Evolutionary conservation across 768 basidiomycete species (phyloP), one percentile per base, ranked within the genome.

Genomic region (Jaapia argillacea): DNA sequence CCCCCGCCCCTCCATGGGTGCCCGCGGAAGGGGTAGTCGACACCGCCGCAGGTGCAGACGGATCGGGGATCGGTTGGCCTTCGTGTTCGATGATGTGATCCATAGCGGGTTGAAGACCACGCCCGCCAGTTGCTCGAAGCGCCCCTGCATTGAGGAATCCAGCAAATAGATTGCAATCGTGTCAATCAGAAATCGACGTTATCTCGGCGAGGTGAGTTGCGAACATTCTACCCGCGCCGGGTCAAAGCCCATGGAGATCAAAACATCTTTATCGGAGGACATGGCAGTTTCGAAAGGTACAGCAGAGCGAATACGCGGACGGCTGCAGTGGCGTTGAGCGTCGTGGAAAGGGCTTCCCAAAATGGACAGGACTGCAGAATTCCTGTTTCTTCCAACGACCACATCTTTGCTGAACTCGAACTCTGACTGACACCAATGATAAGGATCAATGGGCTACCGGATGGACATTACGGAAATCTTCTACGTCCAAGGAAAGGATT

Each of bases 21-120:
- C 48, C 44, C 16, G 49, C 51, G 1, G 57, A 40, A 0, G 45
- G 25, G 1, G 64, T 45, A 18, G 66, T 33, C 12, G 53, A 40
- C n/a, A 46, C 45, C 18, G 66, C 35, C 12, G 53, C 42, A 14
- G 46, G 60, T 39, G 70, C 65, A 2, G 50, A 50, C 13, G 54
- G 36, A 18, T 85, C 77, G 6, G 92, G 89, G 6, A 94, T 67
- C 1, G 81, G 69, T 46, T 89, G 68, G 4, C 76, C 75, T 41
- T 86, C 81, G 55, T 97, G 74, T 60, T 81, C 85, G 27, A 96
- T 64, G 27, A 96, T 67, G 60, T 86, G 82, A 54, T 96, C 92
- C 85, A 92, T 86, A 18, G 85, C 86, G 5, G 83, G 85, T 58
- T 96, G 93, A 0, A 98, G 68, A 3, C 92, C 94, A 23, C 85